phyloP scores from a whole-genome alignment of 306 rosid species.

The Canavalia gladiata region DNA sequence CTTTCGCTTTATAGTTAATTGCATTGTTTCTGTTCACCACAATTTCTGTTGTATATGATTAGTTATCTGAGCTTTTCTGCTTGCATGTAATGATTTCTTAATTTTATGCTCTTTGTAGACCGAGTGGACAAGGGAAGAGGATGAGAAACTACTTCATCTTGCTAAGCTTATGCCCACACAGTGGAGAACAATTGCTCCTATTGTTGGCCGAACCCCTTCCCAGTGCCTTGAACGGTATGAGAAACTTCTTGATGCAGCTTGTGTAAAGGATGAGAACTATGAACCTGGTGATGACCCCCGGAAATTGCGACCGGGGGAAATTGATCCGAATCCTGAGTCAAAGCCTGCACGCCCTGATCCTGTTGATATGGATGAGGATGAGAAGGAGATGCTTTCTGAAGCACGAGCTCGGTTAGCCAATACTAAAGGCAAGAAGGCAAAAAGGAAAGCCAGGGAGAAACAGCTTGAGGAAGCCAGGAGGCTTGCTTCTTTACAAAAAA shows the following conservation, averaged over 20 bases:
- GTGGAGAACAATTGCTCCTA: constrained; percentile 97
- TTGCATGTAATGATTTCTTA: neutral
- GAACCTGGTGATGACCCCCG: constrained; percentile 96
- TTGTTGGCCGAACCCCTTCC: constrained; percentile 93
- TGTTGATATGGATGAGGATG: constrained; percentile 98
- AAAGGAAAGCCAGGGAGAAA: constrained; percentile 94
- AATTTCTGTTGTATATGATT: neutral
- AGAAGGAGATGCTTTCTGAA: constrained; percentile 98
- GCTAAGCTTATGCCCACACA: constrained; percentile 99
- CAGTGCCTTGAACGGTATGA: constrained; percentile 94
- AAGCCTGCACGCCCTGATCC: constrained; percentile 99
- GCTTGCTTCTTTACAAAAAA: constrained; percentile 96
- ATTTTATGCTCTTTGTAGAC: constrained; percentile 59
- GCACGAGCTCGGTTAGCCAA: constrained; percentile 96
- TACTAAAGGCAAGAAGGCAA: constrained; percentile 94
- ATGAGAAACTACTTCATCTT: constrained; percentile 93
- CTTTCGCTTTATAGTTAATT: neutral
- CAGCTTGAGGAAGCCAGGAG: constrained; percentile 99
- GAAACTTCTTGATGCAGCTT: constrained; percentile 94
- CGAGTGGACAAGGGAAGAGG: constrained; percentile 98
- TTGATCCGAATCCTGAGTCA: constrained; percentile 93
- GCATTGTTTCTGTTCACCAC: neutral
- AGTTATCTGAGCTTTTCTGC: constrained; percentile 3
- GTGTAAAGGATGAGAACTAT: constrained; percentile 92
- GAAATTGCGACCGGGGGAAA: constrained; percentile 93